phyloP scores from a whole-genome alignment of 495 filamentous ascomycete genomes.

The Neurospora intermedia region DNA sequence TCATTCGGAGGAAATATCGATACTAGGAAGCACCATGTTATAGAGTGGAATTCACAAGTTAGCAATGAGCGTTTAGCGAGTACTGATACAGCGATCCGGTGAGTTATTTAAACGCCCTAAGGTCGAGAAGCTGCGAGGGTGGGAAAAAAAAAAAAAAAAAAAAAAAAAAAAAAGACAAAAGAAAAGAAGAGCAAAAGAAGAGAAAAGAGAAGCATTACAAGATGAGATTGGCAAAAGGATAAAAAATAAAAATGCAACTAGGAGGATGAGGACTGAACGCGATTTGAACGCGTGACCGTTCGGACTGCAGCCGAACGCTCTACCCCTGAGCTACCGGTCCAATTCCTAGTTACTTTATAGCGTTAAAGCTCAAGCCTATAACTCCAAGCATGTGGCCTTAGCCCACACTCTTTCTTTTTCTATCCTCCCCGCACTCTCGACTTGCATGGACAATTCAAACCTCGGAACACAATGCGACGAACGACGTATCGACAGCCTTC shows the following conservation, averaged over 20 bases:
- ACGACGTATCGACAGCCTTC: neutral
- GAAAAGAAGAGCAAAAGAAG: neutral
- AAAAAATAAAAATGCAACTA: neutral
- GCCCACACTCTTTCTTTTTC: neutral
- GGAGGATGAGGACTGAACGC: neutral
- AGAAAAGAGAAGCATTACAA: neutral
- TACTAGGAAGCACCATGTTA: neutral
- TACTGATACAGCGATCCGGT: too few species aligned
- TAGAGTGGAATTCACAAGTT: too few species aligned
- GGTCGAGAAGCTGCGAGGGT: neutral
- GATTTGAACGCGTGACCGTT: neutral
- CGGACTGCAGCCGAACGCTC: too few species aligned
- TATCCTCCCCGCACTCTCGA: neutral
- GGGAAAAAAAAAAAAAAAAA: neutral
- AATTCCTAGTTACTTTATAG: neutral
- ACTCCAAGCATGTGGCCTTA: neutral
- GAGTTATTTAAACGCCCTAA: too few species aligned
- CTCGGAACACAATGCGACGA: neutral
- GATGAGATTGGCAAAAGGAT: neutral
- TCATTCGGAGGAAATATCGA: neutral
- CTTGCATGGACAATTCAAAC: neutral
- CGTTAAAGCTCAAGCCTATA: rapidly evolving
- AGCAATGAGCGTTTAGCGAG: too few species aligned
- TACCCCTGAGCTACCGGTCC: neutral
- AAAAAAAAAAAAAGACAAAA: neutral